These are phyloP conservation scores for Sclerotinia nivalis DNA, from an alignment of 2,329 filamentous ascomycete genomes.

Conservation along the genomic window DNA sequence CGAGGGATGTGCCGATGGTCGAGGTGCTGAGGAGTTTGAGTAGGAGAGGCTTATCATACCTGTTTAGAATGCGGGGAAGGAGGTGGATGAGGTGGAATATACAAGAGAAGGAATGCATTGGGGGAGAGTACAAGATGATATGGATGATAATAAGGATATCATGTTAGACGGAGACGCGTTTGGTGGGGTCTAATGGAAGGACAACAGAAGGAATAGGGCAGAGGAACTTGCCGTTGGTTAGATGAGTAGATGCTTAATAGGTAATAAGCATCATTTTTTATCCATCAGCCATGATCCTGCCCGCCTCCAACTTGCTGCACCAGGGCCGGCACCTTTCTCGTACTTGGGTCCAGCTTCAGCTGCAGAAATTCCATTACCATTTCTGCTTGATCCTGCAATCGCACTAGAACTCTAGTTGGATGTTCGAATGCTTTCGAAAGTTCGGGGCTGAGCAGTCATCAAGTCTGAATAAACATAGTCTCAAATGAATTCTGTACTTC, in stretches of 20 bases:
- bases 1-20: constrained; percentile 66
- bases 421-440: neutral
- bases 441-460: neutral
- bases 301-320: neutral
- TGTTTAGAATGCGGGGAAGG: constrained; percentile 40
- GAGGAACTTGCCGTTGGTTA: neutral
- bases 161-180: constrained; percentile 45
- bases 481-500: too few species aligned
- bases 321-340: neutral
- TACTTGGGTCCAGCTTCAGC: neutral
- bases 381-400: too few species aligned
- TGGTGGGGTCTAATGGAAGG: constrained; percentile 29
- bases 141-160: constrained; percentile 45
- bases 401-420: neutral
- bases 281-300: neutral
- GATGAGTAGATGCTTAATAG: neutral
- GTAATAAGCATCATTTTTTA: too few species aligned
- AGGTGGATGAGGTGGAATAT: constrained; percentile 7
- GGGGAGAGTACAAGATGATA: constrained; percentile 46
- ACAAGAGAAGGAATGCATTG: constrained; percentile 40
- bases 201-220: constrained; percentile 28
- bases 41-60: constrained; percentile 47
- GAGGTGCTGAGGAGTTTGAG: constrained; percentile 74
- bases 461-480: too few species aligned
- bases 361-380: neutral